These are phyloP conservation scores for Coemansia sp. DNA, from an alignment of 192 early-diverging fungal species.

Conservation along the genomic window DNA sequence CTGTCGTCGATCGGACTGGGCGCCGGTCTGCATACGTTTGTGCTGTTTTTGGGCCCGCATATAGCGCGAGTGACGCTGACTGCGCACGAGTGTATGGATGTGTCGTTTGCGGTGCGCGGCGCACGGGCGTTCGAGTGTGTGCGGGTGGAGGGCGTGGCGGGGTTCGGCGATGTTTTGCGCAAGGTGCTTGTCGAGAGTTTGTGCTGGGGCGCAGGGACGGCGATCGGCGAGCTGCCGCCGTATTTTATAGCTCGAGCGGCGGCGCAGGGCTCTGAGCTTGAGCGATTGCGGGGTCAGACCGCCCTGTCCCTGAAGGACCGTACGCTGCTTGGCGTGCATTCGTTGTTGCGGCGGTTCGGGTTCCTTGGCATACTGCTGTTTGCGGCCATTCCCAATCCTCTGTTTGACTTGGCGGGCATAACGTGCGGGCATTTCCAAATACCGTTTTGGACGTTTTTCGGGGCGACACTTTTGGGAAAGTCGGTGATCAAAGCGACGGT, in stretches of 20 bases:
- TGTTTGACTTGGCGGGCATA: slow-evolving; percentile 96
- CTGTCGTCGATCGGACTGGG: slow-evolving; percentile 91
- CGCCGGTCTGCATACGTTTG: slow-evolving; percentile 92
- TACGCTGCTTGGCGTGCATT: slow-evolving; percentile 65
- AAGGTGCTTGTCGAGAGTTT: slow-evolving; percentile 79
- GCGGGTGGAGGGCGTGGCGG: slow-evolving; percentile 31
- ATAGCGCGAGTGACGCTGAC: slow-evolving; percentile 88
- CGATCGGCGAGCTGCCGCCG: slow-evolving; percentile 91
- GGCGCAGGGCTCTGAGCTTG: too few species aligned
- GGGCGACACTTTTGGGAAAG: slow-evolving; percentile 93
- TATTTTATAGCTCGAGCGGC: slow-evolving; percentile 89
- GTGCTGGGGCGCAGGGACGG: slow-evolving; percentile 92
- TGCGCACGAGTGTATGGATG: slow-evolving; percentile 75
- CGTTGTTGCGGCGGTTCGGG: slow-evolving; percentile 72
- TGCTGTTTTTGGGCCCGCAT: slow-evolving; percentile 89
- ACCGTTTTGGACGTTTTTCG: slow-evolving; percentile 93
- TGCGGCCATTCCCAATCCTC: slow-evolving; percentile 95
- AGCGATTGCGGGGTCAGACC: too few species aligned
- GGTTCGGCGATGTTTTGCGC: slow-evolving; percentile 61
- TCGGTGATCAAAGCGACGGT: slow-evolving; percentile 84
- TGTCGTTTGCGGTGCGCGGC: slow-evolving; percentile 73
- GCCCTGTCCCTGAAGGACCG: slow-evolving; percentile 62
- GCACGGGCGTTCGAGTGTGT: slow-evolving; percentile 57
- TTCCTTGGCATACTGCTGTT: slow-evolving; percentile 90
- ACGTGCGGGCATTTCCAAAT: slow-evolving; percentile 90